Percentiles rank a stretch among this genome's conserved stretches.
Conservation (phyloP, 2,329 filamentous ascomycete genomes). For the Dichotomopilus funicola region DNA sequence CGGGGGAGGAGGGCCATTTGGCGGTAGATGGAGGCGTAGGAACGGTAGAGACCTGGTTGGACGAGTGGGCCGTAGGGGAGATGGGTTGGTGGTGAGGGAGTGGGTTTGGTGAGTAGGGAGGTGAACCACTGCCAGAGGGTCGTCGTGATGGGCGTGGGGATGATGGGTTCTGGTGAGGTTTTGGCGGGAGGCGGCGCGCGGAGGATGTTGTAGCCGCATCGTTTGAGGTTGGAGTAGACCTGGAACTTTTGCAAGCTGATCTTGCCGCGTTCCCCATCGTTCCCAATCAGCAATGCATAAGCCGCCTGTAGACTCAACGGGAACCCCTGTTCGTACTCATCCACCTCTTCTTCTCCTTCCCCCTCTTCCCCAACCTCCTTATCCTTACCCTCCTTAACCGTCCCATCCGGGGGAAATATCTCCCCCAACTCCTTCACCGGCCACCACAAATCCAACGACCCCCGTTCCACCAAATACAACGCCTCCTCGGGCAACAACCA, state of each 20-base stretch:
- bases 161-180: constrained; percentile 9
- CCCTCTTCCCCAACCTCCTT: constrained; percentile 5
- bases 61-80: constrained; percentile 49
- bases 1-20: constrained; percentile 67
- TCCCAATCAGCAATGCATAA: constrained; percentile 76
- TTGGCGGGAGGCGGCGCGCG: constrained; percentile 48
- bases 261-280: constrained; percentile 55
- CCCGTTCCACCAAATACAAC: constrained; percentile 81
- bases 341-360: constrained; percentile 24
- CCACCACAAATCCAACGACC: constrained; percentile 83
- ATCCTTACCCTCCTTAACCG: neutral
- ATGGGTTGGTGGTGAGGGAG: constrained; percentile 26
- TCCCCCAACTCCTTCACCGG: constrained; percentile 50
- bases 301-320: constrained; percentile 88
- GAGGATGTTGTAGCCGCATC: constrained; percentile 73
- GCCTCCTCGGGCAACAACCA: constrained; percentile 92
- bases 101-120: constrained; percentile 35
- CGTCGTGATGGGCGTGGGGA: constrained; percentile 8
- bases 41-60: constrained; percentile 57
- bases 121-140: constrained; percentile 49
- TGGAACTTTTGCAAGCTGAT: constrained; percentile 72
- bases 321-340: constrained; percentile 57
- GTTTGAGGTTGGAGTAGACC: constrained; percentile 79
- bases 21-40: constrained; percentile 65
- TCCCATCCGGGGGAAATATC: constrained; percentile 33